Base-by-base conservation (phyloP, 2,329 filamentous ascomycete genomes). In the Fusarium decemcellulare region DNA sequence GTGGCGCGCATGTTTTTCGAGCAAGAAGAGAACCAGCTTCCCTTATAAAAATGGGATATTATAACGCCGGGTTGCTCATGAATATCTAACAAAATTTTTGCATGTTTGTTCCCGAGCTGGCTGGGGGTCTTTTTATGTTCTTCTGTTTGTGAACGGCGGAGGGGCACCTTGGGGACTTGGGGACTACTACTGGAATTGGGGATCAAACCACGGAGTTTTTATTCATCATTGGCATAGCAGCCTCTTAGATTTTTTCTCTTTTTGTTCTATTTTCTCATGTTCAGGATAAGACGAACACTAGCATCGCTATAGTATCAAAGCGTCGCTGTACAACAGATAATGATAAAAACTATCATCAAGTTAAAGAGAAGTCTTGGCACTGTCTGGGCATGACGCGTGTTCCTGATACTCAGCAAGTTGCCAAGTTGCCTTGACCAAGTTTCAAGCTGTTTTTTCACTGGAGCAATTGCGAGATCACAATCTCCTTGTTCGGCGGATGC, bases 1-100 rank as follows among this genome's bases (percentile, higher is more conserved):
- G 72, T 74, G 23, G 71, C 72, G 15, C 68, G 68, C 34, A 62
- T 71, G 64, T 71, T 50, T 53, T 71, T 71, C 36, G 68, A 71
- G 46, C 44, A 65, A 27, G 54, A 71, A 37, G 46, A 56, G 42
- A 67, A 63, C 47, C 47, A 51, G 36, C 47, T 34, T 7, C 32
- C 32, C 32, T 34, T 12, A 34, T 34, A 34, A 34, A 34, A 34
- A 6, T 9, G 32, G 32, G 12, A 34, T 34, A 34, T 9, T 34
- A 12, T 3, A 12, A 9, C 32, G 32, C 9, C 12, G 9, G 32
- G 32, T 12, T 34, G 32, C 12, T 34, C 9, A 34, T 34, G 32
- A 34, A 34, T 34, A 6, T 34, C 32, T 34, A 12, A 34, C 12
- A 47, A 50, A 27, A 51, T 50, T 47, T 18, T 53, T 57, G 51